Conservation (phyloP, 192 early-diverging fungal genomes). For the Backusella macrospora region DNA sequence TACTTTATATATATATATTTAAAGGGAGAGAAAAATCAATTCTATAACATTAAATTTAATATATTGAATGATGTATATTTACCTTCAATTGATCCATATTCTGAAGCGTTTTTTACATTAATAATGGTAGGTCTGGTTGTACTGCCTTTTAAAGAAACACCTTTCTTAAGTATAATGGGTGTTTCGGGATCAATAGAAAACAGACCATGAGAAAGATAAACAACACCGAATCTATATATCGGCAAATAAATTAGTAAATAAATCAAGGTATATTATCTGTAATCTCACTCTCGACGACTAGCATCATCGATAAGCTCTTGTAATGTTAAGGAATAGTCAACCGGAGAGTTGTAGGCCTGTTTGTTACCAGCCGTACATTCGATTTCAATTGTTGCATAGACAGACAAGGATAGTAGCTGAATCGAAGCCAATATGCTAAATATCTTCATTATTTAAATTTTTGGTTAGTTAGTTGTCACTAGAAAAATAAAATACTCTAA, state of each 20-base stretch:
- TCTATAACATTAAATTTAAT: background rate
- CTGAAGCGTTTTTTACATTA: background rate
- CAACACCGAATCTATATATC: background rate
- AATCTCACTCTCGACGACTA: conserved; percentile 7
- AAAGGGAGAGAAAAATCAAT: background rate
- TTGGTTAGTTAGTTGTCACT: background rate
- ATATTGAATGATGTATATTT: background rate
- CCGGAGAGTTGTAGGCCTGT: background rate
- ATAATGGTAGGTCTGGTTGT: conserved; percentile 21
- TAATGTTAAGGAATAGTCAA: conserved; percentile 11
- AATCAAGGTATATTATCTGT: background rate
- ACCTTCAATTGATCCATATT: conserved; percentile 25
- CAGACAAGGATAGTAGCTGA: background rate
- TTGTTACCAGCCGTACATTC: background rate
- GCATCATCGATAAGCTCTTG: conserved; percentile 25
- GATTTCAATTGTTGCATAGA: background rate
- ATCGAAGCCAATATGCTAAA: background rate
- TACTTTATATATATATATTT: conserved; percentile 16
- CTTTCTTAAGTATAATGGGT: conserved; percentile 21
- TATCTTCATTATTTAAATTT: background rate
- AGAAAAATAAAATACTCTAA: background rate
- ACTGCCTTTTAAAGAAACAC: conserved; percentile 22
- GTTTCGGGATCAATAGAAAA: background rate
- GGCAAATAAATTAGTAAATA: background rate
- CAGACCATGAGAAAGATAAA: conserved; percentile 1